phyloP scores from a whole-genome alignment of 139 green algal species.

The Pedinophyceae sp. region DNA sequence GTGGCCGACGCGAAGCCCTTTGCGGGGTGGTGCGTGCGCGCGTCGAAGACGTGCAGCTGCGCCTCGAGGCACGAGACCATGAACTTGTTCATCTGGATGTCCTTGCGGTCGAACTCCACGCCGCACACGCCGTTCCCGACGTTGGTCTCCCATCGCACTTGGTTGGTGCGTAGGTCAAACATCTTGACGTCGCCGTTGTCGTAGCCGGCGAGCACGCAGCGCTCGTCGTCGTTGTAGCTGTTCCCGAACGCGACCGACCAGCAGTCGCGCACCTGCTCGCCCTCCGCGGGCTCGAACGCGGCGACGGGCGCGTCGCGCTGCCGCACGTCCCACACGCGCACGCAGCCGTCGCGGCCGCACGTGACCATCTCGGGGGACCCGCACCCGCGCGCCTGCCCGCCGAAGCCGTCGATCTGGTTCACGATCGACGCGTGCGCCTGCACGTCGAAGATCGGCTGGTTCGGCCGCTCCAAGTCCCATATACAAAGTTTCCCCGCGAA shows the following conservation, averaged over 20 bases:
- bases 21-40: conserved; percentile 51
- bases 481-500: conserved; percentile 44
- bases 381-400: conserved; percentile 40
- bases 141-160: conserved; percentile 35
- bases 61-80: conserved; percentile 59
- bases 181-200: conserved; percentile 76
- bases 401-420: conserved; percentile 63
- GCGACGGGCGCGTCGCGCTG: conserved; percentile 59
- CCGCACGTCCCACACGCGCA: conserved; percentile 74
- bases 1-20: conserved; percentile 51
- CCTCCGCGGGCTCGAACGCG: conserved; percentile 54
- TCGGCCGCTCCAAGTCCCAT: conserved; percentile 52
- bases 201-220: conserved; percentile 70
- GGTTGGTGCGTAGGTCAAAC: conserved; percentile 59
- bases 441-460: conserved; percentile 31
- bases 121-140: conserved; percentile 74
- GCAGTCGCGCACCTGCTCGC: conserved; percentile 15
- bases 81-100: conserved; percentile 96
- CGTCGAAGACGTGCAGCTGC: conserved; percentile 65
- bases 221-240: conserved; percentile 61
- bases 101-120: conserved; percentile 70
- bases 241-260: conserved; percentile 61
- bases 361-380: conserved; percentile 66
- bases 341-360: conserved; percentile 59
- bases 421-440: conserved; percentile 64